Evolutionary conservation across 1,284 basidiomycete genomes (phyloP), one percentile per base, ranked within the genome.

Genomic region (Fistulinella cinereoalba): DNA sequence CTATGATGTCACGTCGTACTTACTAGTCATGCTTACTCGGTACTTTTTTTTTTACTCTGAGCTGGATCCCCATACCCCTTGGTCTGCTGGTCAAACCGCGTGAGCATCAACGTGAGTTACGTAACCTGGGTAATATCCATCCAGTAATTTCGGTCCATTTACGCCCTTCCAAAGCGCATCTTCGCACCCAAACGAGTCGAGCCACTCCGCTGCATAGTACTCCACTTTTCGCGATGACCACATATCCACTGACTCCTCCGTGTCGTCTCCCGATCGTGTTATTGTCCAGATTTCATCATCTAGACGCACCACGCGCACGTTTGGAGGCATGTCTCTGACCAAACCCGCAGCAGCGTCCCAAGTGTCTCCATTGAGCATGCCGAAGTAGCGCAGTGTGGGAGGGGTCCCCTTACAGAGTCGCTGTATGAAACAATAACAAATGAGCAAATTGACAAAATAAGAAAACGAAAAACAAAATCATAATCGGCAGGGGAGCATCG

Each of bases 311-410:
- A 84, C 72, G 7, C 73, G 71, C n/a, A 81, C 77, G 65, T 73
- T 77, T 1, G 80, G 78, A 61, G 84, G 83, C 2, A 79, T 80
- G 16, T 73, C 72, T 51, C 79, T 77, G 27, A 83, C 69, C n/a
- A 83, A 64, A 54, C 62, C 62, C 10, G 65, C 55, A 2, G 68
- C 69, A 47, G 75, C 73, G 21, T 71, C 70, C 15, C 77, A 52
- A 22, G 71, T 77, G 78, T 50, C 65, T 47, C 74, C 71, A 47
- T 78, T 75, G 12, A 70, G 67, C 11, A 85, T 65, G 0, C 75
- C 75, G 34, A 85, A 67, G 59, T 79, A 83, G 23, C 73, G 70
- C 42, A 86, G 64, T 16, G 70, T 64, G 24, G 71, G 83, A 58
- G 54, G 84, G 31, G 85, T 64, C 0, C 82, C 81, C 5, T 71